Base-by-base conservation (phyloP, 352 stramenopile genomes). In the Globisporangium nagaii region DNA sequence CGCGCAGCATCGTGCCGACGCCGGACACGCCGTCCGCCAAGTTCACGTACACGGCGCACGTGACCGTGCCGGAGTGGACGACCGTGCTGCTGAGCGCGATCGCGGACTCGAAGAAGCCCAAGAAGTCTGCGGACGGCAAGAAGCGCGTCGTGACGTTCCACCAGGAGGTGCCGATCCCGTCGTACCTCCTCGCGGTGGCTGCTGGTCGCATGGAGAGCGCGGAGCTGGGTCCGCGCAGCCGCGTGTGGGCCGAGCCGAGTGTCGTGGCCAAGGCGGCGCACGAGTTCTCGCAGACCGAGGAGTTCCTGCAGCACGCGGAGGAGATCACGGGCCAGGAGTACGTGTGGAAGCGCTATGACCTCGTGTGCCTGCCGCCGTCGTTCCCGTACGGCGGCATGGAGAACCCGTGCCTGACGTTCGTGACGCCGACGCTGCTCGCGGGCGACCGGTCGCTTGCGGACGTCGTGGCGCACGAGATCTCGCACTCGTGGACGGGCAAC, bases 391-490 rank as follows among this genome's bases (percentile, higher is more conserved):
- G 78, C 50, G 78, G 78, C 12, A 88, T 88, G 78, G 78, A 88
- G 69, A 90, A 88, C 55, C 75, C 75, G 34, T 95, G 90, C 53
- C 66, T 98, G 59, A 98, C 94, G 24, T 98, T 99, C 66, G 94
- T 98, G 30, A 99, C 96, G 13, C 96, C 97, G 2, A 99, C 96
- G 24, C 65, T 98, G 20, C 64, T 98, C 28, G 93, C 96, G 2
- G 94, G 95, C 10, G 96, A 99, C 65, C 75, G 84, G 9, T 98
- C 88, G 32, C 75, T 99, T 1, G 96, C 94, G 0, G 93, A 98
- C 60, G 96, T 99, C 0, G 94, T 99, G 6, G 96, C 96, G 2
- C 97, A 99, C 72, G 97, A 99, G 65, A 98, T 98, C 59, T 71
- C 89, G 17, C 96, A 98, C 67, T 94, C 68, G 43, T 99, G 96